Base-by-base conservation (phyloP, 2,329 filamentous ascomycete species). In the Fusarium buharicum region DNA sequence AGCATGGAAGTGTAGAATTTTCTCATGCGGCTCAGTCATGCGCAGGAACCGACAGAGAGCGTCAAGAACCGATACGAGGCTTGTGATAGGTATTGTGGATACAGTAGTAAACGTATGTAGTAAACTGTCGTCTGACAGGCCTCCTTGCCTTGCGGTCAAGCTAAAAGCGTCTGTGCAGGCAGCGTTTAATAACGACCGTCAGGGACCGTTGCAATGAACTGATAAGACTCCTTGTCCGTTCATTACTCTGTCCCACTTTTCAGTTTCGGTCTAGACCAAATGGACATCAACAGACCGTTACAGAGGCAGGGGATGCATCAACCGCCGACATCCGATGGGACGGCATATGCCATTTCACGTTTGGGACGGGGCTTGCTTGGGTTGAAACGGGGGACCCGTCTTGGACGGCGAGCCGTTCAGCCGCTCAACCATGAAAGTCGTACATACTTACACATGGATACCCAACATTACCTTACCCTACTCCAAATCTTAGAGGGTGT, bases 141-240 rank as follows among this genome's bases (percentile, higher is more conserved):
- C 22, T 24, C 3, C 4, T 8, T 24, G 8, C 44, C 46, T 50
- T 17, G 24, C 50, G 34, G 48, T 36, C 41, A 27, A 55, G 28
- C 18, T 30, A 47, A 14, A 33, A 14, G 6, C 30, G 30, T 14
- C 13, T 13, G 13, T 33, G 50, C 50, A 39, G 44, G 16, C 20
- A 50, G 52, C 61, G 44, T 65, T 62, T 51, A 50, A 54, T 41
- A 51, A 56, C 17, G 48, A 65, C 44, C 52, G 52, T 62, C 52
- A 54, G 48, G 57, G 30, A 45, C 62, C 57, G 61, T 64, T 41
- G 44, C 55, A 43, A 24, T 31, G 13, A 37, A 52, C 61, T 33
- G 48, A 45, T 39, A 55, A 37, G 64, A 56, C 43, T 59, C 49
- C 52, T 34, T 46, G 59, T 50, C 51, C 50, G 64, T 55, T 54